Conservation (phyloP, 805 yeast species). For the Zygoascus ofunaensis region DNA sequence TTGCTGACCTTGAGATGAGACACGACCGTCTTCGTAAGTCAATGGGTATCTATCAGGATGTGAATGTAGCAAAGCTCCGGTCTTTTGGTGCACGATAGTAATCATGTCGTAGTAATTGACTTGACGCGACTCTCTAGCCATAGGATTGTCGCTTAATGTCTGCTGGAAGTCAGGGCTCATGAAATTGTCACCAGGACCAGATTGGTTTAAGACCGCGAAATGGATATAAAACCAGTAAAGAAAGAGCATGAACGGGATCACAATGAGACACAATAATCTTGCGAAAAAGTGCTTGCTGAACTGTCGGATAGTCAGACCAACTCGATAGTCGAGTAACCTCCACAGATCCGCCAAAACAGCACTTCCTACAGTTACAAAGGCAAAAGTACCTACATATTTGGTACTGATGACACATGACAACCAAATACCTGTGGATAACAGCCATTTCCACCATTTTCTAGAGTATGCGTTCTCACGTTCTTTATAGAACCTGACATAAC, state of each 20-base stretch:
- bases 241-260: constrained; percentile 74
- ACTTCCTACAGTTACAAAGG: constrained; percentile 77
- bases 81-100: constrained; percentile 72
- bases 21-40: constrained; percentile 92
- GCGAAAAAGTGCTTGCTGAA: constrained; percentile 64
- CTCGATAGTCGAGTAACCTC: constrained; percentile 66
- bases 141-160: constrained; percentile 72
- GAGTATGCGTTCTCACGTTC: constrained; percentile 61
- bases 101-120: constrained; percentile 69
- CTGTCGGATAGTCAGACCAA: constrained; percentile 46
- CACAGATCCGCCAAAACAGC: constrained; percentile 84
- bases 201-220: constrained; percentile 66
- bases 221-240: constrained; percentile 89
- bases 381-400: constrained; percentile 91
- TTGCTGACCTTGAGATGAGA: constrained; percentile 91
- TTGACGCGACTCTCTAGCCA: constrained; percentile 60
- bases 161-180: constrained; percentile 97
- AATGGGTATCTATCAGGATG: constrained; percentile 70
- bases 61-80: constrained; percentile 75
- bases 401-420: constrained; percentile 90
- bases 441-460: constrained; percentile 79
- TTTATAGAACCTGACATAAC: constrained; percentile 70
- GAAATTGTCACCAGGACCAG: constrained; percentile 94
- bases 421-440: constrained; percentile 70
- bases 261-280: constrained; percentile 60